Evolutionary conservation across 768 basidiomycete genomes (phyloP).

Genomic region (Tulasnella sp.): DNA sequence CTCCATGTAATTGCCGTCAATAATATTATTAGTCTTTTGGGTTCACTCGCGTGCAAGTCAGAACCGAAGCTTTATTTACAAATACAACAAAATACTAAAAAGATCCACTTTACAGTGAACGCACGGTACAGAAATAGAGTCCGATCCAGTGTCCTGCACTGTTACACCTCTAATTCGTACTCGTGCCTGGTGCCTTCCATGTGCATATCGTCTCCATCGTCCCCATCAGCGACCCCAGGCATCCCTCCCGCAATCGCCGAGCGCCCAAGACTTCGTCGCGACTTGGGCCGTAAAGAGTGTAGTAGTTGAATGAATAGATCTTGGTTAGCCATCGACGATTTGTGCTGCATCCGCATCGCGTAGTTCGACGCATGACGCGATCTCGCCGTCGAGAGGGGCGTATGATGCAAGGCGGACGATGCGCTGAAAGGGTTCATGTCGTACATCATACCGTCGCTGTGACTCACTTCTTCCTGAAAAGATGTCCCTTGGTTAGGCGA

Average conservation of each 20-base stretch:
- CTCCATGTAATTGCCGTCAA: too few species aligned
- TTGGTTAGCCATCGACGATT: conserved; percentile 8
- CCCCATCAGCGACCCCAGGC: background rate
- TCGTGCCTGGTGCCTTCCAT: conserved; percentile 1
- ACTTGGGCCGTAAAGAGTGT: conserved; percentile 10
- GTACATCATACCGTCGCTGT: conserved; percentile 13
- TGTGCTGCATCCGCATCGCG: conserved; percentile 2
- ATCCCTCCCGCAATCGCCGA: background rate
- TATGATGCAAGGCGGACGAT: conserved; percentile 4
- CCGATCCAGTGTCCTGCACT: too few species aligned
- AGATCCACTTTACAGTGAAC: background rate
- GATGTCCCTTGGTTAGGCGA: too few species aligned
- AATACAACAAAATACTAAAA: background rate
- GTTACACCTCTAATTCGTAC: background rate
- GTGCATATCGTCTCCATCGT: background rate
- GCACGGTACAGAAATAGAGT: background rate
- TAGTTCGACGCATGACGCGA: background rate
- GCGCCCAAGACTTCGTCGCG: conserved; percentile 6
- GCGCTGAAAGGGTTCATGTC: conserved; percentile 13
- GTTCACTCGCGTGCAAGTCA: too few species aligned
- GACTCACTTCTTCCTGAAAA: conserved; percentile 14
- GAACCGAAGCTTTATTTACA: too few species aligned
- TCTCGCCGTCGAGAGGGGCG: background rate
- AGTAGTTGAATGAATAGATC: conserved; percentile 10
- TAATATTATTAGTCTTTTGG: too few species aligned